Conservation (phyloP, 371 early-diverging fungal genomes). For the Mortierella sp. region DNA sequence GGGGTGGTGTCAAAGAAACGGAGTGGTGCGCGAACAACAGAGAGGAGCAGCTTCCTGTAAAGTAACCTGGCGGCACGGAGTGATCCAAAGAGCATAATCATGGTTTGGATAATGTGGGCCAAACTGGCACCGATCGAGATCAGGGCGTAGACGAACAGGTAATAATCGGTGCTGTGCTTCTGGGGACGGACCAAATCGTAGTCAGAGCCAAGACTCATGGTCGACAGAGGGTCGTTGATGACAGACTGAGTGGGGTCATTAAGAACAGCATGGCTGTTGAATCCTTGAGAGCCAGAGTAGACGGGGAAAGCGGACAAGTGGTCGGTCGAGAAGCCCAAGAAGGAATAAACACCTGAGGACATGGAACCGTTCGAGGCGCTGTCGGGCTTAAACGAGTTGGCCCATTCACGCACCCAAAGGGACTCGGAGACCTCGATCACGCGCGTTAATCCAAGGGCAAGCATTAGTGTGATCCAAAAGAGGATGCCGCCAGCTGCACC, state of each 20-base stretch:
- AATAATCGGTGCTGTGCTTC: constrained; percentile 50
- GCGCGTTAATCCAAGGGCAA: constrained; percentile 60
- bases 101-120: constrained; percentile 60
- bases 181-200: constrained; percentile 11
- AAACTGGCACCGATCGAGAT: constrained; percentile 55
- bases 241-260: constrained; percentile 22
- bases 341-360: constrained; percentile 27
- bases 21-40: neutral
- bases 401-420: constrained; percentile 71
- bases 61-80: neutral
- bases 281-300: constrained; percentile 40
- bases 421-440: constrained; percentile 62
- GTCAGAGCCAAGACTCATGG: constrained; percentile 21
- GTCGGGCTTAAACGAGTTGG: constrained; percentile 51
- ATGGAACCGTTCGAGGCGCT: constrained; percentile 16
- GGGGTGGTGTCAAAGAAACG: neutral
- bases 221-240: constrained; percentile 22
- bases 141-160: constrained; percentile 53
- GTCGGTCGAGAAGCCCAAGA: constrained; percentile 16
- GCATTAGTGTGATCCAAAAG: constrained; percentile 61
- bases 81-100: constrained; percentile 69
- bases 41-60: neutral
- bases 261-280: constrained; percentile 14
- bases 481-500: constrained; percentile 59
- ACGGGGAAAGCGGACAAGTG: constrained; percentile 22